Base-by-base conservation (phyloP, 805 yeast species). In the Geotrichum ghanense region DNA sequence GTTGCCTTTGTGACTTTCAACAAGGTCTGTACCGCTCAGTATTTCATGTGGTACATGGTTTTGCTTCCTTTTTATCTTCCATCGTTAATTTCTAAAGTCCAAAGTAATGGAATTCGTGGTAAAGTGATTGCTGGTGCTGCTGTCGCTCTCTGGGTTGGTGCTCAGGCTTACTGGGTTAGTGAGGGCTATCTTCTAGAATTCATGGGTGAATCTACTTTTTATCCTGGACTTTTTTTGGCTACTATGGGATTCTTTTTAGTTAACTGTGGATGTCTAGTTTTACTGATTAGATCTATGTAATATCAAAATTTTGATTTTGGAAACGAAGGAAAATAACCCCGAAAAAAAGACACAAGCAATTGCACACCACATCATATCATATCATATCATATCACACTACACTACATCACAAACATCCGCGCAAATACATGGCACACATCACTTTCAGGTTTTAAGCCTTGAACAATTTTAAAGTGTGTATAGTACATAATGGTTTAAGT, bases 41-140 rank as follows among this genome's bases (percentile, higher is more conserved):
- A 92, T 64, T 92, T 92, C 64, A 77, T 90, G 51, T 92, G 98
- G 98, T 92, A 83, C 58, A 66, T 92, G 55, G 83, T 88, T 12
- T 77, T 89, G 53, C 62, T 90, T 40, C 97, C 98, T 1, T 76
- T 84, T 46, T 81, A 69, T 56, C 60, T 87, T 5, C 68, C 80
- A 1, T 59, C 65, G 6, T 52, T 73, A 1, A 48, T 65, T 0
- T 50, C 60, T 0, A 50, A 46, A 0, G 46, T 56, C 3, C 60
- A 60, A 43, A 43, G 22, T n/a, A 39, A 19, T 3, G 37, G 37
- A 12, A 5, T 31, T 19, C 12, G 19, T 16, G 37, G 37, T 5
- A 31, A n/a, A 31, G 42, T 45, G 4, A 41, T 40, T 2, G 25
- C 42, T 1, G 1, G 70, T 0, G 12, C 63, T 0, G 67, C 74